These are phyloP conservation scores for Neonectria sp. DNA, from an alignment of 2,329 filamentous ascomycete species.

Conservation along the genomic window DNA sequence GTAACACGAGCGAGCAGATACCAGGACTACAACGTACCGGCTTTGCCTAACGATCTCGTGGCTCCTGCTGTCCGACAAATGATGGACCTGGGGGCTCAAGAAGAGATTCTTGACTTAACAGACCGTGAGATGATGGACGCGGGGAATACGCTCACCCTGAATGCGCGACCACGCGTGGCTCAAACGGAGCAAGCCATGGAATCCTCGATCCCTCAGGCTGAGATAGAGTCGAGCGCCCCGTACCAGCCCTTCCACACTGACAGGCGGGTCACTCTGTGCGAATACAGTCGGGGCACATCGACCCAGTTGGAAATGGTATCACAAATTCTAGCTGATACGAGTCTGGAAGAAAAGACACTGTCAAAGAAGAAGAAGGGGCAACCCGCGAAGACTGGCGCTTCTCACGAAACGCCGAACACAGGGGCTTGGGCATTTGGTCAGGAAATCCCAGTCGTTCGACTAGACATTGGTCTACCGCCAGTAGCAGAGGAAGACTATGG, in stretches of 20 bases:
- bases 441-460: slow-evolving; percentile 63
- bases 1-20: slow-evolving; percentile 71
- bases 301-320: slow-evolving; percentile 56
- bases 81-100: slow-evolving; percentile 65
- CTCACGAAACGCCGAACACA: slow-evolving; percentile 35
- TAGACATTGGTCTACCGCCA: slow-evolving; percentile 66
- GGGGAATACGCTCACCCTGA: slow-evolving; percentile 68
- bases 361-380: slow-evolving; percentile 56
- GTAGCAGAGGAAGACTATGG: slow-evolving; percentile 68
- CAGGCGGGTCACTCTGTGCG: slow-evolving; percentile 82
- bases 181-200: slow-evolving; percentile 64
- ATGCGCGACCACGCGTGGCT: slow-evolving; percentile 55
- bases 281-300: slow-evolving; percentile 64
- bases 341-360: slow-evolving; percentile 56
- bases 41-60: slow-evolving; percentile 72
- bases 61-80: slow-evolving; percentile 70
- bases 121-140: slow-evolving; percentile 68
- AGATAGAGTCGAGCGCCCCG: slow-evolving; percentile 95
- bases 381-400: slow-evolving; percentile 36
- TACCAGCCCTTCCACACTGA: slow-evolving; percentile 98
- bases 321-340: slow-evolving; percentile 58
- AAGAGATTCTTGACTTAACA: slow-evolving; percentile 69
- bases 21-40: slow-evolving; percentile 77
- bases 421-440: slow-evolving; percentile 74
- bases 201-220: slow-evolving; percentile 80